A percentile compares a stretch with the other conserved stretches of the same genome.
phyloP scores from a whole-genome alignment of 305 asterid genomes.

The Solanum hybrid region DNA sequence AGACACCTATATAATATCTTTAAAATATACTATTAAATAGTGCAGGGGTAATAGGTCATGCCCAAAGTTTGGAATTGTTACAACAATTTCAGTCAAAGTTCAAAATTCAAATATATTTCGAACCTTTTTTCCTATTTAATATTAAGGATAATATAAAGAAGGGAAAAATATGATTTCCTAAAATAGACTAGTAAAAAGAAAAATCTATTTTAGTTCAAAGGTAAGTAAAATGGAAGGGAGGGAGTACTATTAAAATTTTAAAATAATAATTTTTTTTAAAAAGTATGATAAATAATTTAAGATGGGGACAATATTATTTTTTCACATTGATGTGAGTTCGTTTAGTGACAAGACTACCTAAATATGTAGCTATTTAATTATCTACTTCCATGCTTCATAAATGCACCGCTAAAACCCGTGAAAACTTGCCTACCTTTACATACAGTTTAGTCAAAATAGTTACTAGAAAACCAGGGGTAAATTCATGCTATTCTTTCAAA shows the following conservation, averaged over 20 bases:
- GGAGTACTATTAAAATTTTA: neutral
- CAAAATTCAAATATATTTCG: too few species aligned
- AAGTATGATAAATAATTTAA: too few species aligned
- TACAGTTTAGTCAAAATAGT: neutral
- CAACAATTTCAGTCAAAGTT: too few species aligned
- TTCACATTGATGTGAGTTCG: neutral
- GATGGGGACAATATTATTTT: neutral
- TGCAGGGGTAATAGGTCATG: too few species aligned
- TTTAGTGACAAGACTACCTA: neutral
- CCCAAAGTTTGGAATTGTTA: too few species aligned
- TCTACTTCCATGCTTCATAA: neutral
- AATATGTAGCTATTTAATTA: neutral
- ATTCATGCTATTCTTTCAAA: neutral
- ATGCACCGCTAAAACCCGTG: neutral
- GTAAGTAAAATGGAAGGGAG: neutral
- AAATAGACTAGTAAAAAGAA: neutral
- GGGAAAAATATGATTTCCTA: neutral
- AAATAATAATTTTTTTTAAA: too few species aligned
- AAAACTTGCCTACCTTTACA: neutral
- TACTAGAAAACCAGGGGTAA: neutral
- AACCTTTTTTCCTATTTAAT: too few species aligned
- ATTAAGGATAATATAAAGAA: too few species aligned
- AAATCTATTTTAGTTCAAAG: too few species aligned
- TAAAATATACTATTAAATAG: too few species aligned
- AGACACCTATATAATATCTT: too few species aligned